Conservation (phyloP, 208 protist genomes). For the Leishmania major region DNA sequence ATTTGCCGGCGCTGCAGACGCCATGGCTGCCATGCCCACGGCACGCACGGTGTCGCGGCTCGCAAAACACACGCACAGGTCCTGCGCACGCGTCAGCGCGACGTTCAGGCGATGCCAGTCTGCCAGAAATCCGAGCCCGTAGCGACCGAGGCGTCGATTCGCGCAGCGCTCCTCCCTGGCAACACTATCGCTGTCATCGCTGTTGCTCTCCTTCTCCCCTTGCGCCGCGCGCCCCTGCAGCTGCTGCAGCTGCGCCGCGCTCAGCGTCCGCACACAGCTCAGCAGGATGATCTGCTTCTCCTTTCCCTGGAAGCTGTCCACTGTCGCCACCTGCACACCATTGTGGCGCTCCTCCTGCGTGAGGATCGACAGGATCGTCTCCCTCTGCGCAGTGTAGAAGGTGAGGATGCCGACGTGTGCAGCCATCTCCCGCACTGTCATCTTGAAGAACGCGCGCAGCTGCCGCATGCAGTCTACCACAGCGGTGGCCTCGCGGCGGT, state of each 20-base stretch:
- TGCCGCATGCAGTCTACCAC: slow-evolving; percentile 75
- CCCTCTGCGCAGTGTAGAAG: slow-evolving; percentile 80
- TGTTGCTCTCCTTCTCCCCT: slow-evolving; percentile 14
- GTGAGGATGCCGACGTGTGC: slow-evolving; percentile 76
- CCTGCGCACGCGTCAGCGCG: slow-evolving; percentile 89
- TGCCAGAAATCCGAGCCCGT: slow-evolving; percentile 86
- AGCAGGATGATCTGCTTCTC: slow-evolving; percentile 94
- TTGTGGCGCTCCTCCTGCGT: slow-evolving; percentile 53
- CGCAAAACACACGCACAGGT: slow-evolving; percentile 82
- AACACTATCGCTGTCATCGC: not conserved
- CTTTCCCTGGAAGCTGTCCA: slow-evolving; percentile 94
- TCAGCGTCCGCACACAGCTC: slow-evolving; percentile 83
- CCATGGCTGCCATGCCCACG: slow-evolving; percentile 25
- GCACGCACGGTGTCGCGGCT: slow-evolving; percentile 44
- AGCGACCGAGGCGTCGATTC: slow-evolving; percentile 20
- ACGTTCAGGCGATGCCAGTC: slow-evolving; percentile 94
- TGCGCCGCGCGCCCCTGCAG: slow-evolving; percentile 26
- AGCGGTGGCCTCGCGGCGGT: slow-evolving; percentile 55
- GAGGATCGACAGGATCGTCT: slow-evolving; percentile 47
- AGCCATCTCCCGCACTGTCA: slow-evolving; percentile 61
- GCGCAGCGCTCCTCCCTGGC: slow-evolving; percentile 19
- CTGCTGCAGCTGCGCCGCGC: slow-evolving; percentile 26
- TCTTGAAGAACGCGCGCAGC: slow-evolving; percentile 50
- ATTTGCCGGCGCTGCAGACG: not conserved
- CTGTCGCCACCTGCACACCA: slow-evolving; percentile 83